These are phyloP conservation scores for Colletotrichum sojae DNA, from an alignment of 2,329 filamentous ascomycete genomes.

Conservation along the genomic window DNA sequence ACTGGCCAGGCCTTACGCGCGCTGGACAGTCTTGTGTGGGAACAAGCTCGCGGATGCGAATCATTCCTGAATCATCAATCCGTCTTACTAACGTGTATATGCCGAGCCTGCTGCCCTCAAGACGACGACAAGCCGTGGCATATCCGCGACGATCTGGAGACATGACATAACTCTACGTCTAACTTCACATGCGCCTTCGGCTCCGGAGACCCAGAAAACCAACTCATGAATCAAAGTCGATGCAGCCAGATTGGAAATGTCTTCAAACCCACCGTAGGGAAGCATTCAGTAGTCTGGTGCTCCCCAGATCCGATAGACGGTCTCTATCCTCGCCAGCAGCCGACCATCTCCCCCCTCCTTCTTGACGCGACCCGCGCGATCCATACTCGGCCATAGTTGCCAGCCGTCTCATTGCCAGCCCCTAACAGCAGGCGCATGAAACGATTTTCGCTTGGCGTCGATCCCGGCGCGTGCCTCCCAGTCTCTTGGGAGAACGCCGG, in stretches of 20 bases:
- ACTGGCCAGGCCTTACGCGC: not conserved
- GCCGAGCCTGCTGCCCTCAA: not conserved
- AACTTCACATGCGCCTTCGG: not conserved
- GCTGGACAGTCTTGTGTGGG: not conserved
- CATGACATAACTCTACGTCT: not conserved
- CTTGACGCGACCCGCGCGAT: not conserved
- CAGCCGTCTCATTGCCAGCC: not conserved
- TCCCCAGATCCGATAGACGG: not conserved
- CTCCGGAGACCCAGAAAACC: not conserved
- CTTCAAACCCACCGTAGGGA: constrained; percentile 8
- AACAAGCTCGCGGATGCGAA: not conserved
- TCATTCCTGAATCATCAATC: not conserved
- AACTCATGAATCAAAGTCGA: no score
- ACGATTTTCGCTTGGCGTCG: constrained; percentile 15
- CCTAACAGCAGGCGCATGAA: constrained; percentile 21
- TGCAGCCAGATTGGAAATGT: not conserved
- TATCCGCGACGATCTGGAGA: not conserved
- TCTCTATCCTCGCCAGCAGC: not conserved
- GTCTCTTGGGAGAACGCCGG: constrained; percentile 3
- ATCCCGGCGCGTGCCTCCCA: constrained; percentile 18
- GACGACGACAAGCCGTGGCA: not conserved
- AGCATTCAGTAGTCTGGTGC: constrained; percentile 15
- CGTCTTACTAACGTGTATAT: not conserved
- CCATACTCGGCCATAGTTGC: constrained; percentile 5
- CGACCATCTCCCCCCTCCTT: not conserved